Percentiles rank a stretch among this genome's conserved stretches.
Conservation (phyloP, 2,329 filamentous ascomycete species). For the Bipolaris cookei region DNA sequence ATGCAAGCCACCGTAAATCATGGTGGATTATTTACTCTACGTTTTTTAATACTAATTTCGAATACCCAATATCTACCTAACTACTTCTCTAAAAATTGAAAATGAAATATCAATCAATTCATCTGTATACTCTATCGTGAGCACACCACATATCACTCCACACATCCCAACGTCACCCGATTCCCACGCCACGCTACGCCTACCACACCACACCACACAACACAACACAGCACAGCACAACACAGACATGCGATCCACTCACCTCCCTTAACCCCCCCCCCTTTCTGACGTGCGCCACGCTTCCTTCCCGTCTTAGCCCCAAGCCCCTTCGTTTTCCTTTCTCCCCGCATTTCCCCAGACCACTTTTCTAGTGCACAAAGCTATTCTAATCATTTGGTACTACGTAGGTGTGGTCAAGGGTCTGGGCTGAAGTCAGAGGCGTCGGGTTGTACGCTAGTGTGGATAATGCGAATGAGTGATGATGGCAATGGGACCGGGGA, state of each 20-base stretch:
- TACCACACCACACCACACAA: neutral
- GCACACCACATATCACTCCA: too few relatives aligned
- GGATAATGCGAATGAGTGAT: neutral
- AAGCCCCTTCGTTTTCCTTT: neutral
- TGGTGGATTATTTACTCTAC: neutral
- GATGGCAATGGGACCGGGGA: neutral
- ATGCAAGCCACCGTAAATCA: neutral
- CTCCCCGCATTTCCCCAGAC: too few relatives aligned
- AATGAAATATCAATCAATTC: too few relatives aligned
- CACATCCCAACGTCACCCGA: too few relatives aligned
- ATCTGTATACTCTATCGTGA: too few relatives aligned
- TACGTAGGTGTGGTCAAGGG: neutral
- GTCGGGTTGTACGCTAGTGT: neutral
- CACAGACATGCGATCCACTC: too few relatives aligned
- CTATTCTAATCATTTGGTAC: too few relatives aligned
- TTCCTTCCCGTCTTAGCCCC: conserved; percentile 1
- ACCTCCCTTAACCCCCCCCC: neutral
- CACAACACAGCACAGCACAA: neutral
- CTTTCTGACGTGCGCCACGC: neutral
- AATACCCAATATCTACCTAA: conserved; percentile 8
- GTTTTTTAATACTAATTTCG: conserved; percentile 10
- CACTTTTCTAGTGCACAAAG: too few relatives aligned
- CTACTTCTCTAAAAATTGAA: too few relatives aligned
- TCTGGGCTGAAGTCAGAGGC: conserved; percentile 17
- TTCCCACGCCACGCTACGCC: neutral